Conservation (phyloP, 2,329 filamentous ascomycete genomes). For the Aspergillus quadricinctus region DNA sequence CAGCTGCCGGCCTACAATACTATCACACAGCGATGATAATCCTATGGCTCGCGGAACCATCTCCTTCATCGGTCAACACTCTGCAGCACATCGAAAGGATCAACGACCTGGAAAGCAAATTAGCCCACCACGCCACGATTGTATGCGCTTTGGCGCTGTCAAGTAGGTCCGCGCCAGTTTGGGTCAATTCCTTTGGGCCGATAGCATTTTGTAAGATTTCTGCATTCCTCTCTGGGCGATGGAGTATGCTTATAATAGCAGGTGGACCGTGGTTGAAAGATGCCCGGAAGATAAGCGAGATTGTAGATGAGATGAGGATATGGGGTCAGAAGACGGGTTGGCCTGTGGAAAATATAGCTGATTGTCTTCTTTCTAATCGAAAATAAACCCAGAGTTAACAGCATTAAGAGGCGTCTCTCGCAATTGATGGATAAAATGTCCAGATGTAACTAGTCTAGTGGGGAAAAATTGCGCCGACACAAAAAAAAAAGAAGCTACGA, state of each 20-base stretch:
- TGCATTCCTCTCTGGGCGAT: background rate
- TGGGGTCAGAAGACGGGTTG: constrained; percentile 8
- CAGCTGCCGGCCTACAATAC: constrained; percentile 45
- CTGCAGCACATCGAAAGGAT: constrained; percentile 13
- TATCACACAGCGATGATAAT: constrained; percentile 37
- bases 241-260: background rate
- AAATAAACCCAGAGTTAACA: background rate
- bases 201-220: constrained; percentile 42
- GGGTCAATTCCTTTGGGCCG: constrained; percentile 49
- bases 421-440: too few species aligned
- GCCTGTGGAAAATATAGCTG: background rate
- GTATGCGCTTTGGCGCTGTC: constrained; percentile 47
- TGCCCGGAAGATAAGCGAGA: background rate
- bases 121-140: constrained; percentile 34
- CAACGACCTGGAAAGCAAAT: constrained; percentile 11
- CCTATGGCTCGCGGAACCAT: constrained; percentile 19
- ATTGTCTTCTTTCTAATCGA: background rate
- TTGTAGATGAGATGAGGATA: background rate
- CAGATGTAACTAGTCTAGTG: too few species aligned
- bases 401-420: too few species aligned
- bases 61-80: constrained; percentile 5
- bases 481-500: background rate
- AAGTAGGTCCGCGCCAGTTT: constrained; percentile 38
- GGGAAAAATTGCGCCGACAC: too few species aligned
- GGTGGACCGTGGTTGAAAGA: constrained; percentile 15